Evolutionary conservation across 2,329 filamentous ascomycete genomes (phyloP), one percentile per base, ranked within the genome.

Genomic region (Magnaporthiopsis rhizophila): DNA sequence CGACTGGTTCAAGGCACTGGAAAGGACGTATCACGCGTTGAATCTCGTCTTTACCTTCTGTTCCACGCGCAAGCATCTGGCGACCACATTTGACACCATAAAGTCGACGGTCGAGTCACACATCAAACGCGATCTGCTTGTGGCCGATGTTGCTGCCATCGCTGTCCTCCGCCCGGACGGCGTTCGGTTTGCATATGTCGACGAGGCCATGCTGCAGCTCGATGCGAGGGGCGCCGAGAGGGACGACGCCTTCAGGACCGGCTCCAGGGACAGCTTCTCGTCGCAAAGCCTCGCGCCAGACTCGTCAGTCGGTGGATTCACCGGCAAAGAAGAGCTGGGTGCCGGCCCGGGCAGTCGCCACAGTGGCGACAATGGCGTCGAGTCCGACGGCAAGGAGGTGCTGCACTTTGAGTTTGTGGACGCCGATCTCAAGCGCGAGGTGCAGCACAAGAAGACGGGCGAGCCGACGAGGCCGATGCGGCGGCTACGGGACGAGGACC

Each of bases 11-110:
- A 88, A 86, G 65, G 79, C 81, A 58, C 81, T 98, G 11, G 86
- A 89, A 32, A 87, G 88, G 73, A 90, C 88, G 0, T 90, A 98
- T 73, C 85, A 87, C 66, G 94, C 95, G 1, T 78, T 99, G 66
- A 99, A 97, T 70, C 78, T 98, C 1, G 92, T 98, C 0, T 97
- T 92, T 71, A 98, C 95, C 0, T 98, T 99, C 73, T 96, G 92
- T 78, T 95, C 88, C 73, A 94, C 94, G 1, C 87, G 95, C 59
- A 97, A 96, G 73, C 91, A 98, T 71, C 83, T 98, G 34, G 88
- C 91, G 0, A 98, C 95, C 0, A 97, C 94, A 0, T 92, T 97
- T 69, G 90, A 95, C 21, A 97, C 89, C 7, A 90, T 99, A 60
- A 92, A 88, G 69, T 84, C 86, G 11, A 86, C 94, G 0, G 94